Conservation (phyloP, 208 protist genomes). For the Trypanosoma theileri region DNA sequence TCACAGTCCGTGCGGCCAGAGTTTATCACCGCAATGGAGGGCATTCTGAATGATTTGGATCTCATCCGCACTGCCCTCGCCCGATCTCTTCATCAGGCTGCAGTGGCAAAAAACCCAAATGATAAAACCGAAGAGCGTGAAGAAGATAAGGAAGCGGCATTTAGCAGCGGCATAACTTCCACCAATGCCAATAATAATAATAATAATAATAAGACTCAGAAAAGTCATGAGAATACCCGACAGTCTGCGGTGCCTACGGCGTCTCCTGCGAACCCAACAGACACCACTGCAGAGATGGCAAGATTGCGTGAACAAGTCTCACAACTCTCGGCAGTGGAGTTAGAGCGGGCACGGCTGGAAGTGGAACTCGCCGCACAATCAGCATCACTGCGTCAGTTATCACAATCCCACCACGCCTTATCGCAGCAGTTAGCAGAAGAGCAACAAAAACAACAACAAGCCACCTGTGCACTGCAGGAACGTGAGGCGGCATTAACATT, state of each 20-base stretch:
- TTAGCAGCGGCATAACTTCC: background rate
- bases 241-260: background rate
- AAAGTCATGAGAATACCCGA: too few species aligned
- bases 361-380: slow-evolving; percentile 23
- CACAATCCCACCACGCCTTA: slow-evolving; percentile 5
- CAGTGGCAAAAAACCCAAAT: background rate
- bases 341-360: slow-evolving; percentile 20
- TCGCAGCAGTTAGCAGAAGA: slow-evolving; percentile 7
- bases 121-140: background rate
- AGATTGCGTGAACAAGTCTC: slow-evolving; percentile 28
- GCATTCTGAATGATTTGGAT: slow-evolving; percentile 24
- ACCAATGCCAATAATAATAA: background rate
- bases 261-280: background rate
- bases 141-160: background rate
- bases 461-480: slow-evolving; percentile 11
- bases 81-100: background rate
- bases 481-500: slow-evolving; percentile 9
- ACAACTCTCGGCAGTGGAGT: slow-evolving; percentile 18
- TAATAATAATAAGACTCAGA: background rate
- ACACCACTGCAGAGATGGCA: slow-evolving; percentile 30
- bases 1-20: background rate
- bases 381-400: slow-evolving; percentile 24
- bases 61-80: slow-evolving; percentile 26
- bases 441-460: slow-evolving; percentile 7
- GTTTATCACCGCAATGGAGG: slow-evolving; percentile 9